Conservation (phyloP, 2,329 filamentous ascomycete genomes). For the Cryphonectria japonica region DNA sequence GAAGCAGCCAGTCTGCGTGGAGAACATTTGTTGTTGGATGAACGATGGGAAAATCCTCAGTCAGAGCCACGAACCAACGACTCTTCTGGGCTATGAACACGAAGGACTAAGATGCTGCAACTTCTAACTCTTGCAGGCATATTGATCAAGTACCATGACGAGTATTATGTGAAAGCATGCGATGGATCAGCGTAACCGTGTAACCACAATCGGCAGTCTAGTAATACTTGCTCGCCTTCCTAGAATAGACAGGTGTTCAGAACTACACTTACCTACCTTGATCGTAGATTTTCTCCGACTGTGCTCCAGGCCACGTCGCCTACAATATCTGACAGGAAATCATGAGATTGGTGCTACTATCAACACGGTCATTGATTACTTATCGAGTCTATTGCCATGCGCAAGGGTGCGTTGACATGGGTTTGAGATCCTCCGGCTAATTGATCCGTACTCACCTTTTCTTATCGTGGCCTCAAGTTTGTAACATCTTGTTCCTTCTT, state of each 20-base stretch:
- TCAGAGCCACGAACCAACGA: neutral
- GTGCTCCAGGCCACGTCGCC: neutral
- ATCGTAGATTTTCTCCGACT: neutral
- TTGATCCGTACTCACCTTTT: neutral
- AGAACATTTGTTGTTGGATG: neutral
- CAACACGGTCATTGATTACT: too few relatives aligned
- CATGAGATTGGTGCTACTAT: neutral
- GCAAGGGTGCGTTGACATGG: neutral
- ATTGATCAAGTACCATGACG: neutral
- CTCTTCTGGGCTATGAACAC: neutral
- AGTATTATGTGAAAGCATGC: neutral
- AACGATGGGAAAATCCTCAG: neutral
- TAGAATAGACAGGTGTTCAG: neutral
- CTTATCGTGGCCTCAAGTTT: neutral
- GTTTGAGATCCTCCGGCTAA: constrained; percentile 1
- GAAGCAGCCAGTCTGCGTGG: neutral
- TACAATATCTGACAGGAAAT: neutral
- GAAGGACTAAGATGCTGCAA: too few relatives aligned
- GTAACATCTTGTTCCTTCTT: neutral
- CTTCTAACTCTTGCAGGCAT: neutral
- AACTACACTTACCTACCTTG: neutral
- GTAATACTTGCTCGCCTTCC: neutral
- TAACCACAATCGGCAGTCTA: neutral
- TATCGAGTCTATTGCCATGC: neutral
- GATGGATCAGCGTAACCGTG: neutral